Percentiles rank a stretch among this genome's conserved stretches.
Conservation (phyloP, 371 early-diverging fungal genomes). For the Coemansia sp. region DNA sequence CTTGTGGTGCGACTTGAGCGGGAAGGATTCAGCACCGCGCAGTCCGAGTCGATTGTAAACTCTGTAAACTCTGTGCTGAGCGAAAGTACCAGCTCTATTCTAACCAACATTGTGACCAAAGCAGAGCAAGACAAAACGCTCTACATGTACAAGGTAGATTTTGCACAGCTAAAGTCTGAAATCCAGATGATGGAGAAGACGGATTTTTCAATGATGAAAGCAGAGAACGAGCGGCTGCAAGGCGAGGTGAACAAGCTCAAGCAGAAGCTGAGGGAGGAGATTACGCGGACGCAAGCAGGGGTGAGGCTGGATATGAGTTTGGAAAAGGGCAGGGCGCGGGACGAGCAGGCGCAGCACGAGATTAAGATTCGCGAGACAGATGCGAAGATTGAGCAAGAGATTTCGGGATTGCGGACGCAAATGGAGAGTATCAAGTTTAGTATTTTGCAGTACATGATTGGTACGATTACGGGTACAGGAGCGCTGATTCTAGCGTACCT, state of each 20-base stretch:
- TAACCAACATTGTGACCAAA: slow-evolving; percentile 61
- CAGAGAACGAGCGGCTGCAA: slow-evolving; percentile 78
- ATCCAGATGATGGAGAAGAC: slow-evolving; percentile 87
- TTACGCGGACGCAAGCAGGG: slow-evolving; percentile 80
- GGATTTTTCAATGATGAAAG: slow-evolving; percentile 80
- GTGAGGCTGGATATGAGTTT: slow-evolving; percentile 84
- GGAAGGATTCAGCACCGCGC: slow-evolving; percentile 72
- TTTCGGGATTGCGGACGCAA: slow-evolving; percentile 78
- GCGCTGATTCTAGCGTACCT: slow-evolving; percentile 72
- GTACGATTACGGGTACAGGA: slow-evolving; percentile 82
- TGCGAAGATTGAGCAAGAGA: slow-evolving; percentile 85
- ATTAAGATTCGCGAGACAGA: slow-evolving; percentile 85
- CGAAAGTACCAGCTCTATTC: slow-evolving; percentile 57
- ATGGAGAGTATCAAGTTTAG: slow-evolving; percentile 90
- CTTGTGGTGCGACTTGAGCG: slow-evolving; percentile 73
- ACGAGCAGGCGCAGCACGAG: slow-evolving; percentile 81
- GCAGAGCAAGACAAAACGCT: slow-evolving; percentile 84
- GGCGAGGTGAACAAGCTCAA: slow-evolving; percentile 79
- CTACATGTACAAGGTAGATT: slow-evolving; percentile 89
- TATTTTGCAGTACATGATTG: slow-evolving; percentile 79
- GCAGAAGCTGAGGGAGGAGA: slow-evolving; percentile 78
- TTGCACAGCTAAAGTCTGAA: slow-evolving; percentile 85
- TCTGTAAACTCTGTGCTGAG: slow-evolving; percentile 70
- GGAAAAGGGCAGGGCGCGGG: slow-evolving; percentile 87
- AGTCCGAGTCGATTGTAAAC: slow-evolving; percentile 79